Evolutionary conservation across 345 rosid species (phyloP).

Genomic region (Abelmoschus esculentus): DNA sequence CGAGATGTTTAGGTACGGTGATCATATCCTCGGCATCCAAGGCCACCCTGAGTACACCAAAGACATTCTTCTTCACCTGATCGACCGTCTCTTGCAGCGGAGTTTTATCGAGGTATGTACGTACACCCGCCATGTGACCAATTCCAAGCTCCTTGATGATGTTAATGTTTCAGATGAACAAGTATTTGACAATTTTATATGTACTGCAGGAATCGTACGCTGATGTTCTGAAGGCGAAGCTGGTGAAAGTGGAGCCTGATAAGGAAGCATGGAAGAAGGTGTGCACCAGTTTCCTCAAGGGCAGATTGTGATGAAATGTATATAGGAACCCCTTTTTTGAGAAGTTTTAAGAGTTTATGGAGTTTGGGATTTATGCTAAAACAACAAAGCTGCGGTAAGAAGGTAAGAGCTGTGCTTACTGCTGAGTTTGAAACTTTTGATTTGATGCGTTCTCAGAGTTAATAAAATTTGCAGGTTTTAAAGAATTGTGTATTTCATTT

Average conservation of each 20-base stretch:
- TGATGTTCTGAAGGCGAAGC: conserved; percentile 30
- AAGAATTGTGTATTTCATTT: background rate
- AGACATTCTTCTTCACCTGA: conserved; percentile 47
- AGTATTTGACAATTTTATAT: background rate
- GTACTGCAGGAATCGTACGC: conserved; percentile 34
- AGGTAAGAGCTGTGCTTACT: background rate
- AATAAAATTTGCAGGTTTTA: background rate
- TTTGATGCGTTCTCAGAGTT: background rate
- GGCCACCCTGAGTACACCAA: conserved; percentile 67
- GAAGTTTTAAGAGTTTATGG: background rate
- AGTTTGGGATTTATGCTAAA: background rate
- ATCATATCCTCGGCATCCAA: conserved; percentile 69
- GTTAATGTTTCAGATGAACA: background rate
- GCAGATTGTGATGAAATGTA: conserved; percentile 18
- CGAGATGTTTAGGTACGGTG: conserved; percentile 58
- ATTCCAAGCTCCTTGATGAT: too few relatives aligned
- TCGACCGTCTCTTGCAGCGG: conserved; percentile 38
- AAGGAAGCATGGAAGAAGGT: conserved; percentile 44
- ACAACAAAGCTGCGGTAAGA: background rate
- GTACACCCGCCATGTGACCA: background rate
- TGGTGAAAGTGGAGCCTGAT: conserved; percentile 40
- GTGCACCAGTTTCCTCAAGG: conserved; percentile 55
- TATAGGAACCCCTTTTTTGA: background rate
- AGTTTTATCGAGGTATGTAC: conserved; percentile 26
- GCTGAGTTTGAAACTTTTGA: background rate